Evolutionary conservation across 106 monocot species (phyloP).

Genomic region (Narthecium ossifragum): DNA sequence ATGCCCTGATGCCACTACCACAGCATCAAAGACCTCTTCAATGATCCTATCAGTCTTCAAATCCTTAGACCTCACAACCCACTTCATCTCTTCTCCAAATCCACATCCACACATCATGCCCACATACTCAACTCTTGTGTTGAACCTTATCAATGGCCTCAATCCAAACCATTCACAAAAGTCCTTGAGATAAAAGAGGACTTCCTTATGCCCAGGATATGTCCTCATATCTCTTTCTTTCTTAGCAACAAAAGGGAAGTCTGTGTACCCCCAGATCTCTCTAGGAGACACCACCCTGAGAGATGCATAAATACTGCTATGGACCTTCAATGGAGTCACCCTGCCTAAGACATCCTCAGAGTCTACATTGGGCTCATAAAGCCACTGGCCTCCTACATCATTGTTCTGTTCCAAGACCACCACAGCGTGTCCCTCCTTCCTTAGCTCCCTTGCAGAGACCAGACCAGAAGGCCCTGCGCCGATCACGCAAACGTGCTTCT

Average conservation of each 20-base stretch:
- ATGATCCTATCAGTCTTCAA: not conserved
- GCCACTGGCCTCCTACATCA: constrained; percentile 65
- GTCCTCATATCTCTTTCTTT: constrained; percentile 47
- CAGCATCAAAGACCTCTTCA: constrained; percentile 65
- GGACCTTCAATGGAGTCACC: constrained; percentile 18
- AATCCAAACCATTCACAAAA: constrained; percentile 43
- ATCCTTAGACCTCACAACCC: constrained; percentile 43
- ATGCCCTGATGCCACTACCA: constrained; percentile 63
- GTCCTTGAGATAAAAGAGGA: constrained; percentile 42
- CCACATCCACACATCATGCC: constrained; percentile 14
- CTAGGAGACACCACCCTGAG: constrained; percentile 46
- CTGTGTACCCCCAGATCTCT: constrained; percentile 58
- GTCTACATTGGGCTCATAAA: constrained; percentile 37
- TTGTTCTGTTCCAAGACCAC: constrained; percentile 49
- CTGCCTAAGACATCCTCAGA: constrained; percentile 29
- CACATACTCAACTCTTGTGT: constrained; percentile 49
- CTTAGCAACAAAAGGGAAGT: constrained; percentile 49
- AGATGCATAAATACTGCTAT: constrained; percentile 56
- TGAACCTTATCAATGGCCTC: constrained; percentile 48
- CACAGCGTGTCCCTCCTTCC: constrained; percentile 36
- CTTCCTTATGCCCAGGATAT: constrained; percentile 55
- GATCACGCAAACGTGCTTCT: constrained; percentile 46
- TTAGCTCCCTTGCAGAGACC: constrained; percentile 58
- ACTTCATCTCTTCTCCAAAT: constrained; percentile 13
- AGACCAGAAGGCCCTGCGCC: constrained; percentile 68